These are phyloP conservation scores for Aspergillus floridensis DNA, from an alignment of 2,329 filamentous ascomycete species.

Conservation along the genomic window DNA sequence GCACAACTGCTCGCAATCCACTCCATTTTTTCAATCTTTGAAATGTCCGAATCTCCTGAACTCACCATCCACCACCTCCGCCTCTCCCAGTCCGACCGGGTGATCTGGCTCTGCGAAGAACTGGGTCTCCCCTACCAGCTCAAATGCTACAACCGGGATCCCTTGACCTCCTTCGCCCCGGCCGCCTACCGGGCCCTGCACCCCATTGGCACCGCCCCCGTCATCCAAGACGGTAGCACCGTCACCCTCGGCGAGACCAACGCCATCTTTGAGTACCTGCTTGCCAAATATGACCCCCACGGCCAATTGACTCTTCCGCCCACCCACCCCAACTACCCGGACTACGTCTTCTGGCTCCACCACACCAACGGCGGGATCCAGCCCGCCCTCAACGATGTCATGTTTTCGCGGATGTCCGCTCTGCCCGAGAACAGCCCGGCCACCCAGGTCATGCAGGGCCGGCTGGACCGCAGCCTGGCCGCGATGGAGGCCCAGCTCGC, in stretches of 20 bases:
- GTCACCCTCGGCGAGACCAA: slow-evolving; percentile 59
- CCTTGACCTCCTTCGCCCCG: slow-evolving; percentile 38
- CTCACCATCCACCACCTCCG: slow-evolving; percentile 50
- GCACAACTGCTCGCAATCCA: no score
- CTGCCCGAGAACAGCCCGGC: slow-evolving; percentile 1
- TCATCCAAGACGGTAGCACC: slow-evolving; percentile 55
- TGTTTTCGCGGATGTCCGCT: not conserved
- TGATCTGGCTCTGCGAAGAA: slow-evolving; percentile 65
- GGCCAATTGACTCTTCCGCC: slow-evolving; percentile 51
- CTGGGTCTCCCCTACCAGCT: slow-evolving; percentile 56
- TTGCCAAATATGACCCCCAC: slow-evolving; percentile 48
- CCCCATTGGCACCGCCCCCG: slow-evolving; percentile 56
- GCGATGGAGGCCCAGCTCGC: slow-evolving; percentile 51
- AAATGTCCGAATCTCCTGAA: not conserved
- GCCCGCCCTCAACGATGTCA: slow-evolving; percentile 35
- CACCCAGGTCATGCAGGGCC: slow-evolving; percentile 28
- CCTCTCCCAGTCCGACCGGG: slow-evolving; percentile 61
- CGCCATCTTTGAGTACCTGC: slow-evolving; percentile 63
- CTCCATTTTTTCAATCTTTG: no score
- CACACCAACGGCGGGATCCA: slow-evolving; percentile 52
- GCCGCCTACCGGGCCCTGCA: slow-evolving; percentile 45
- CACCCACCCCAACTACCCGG: slow-evolving; percentile 51
- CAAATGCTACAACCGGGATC: slow-evolving; percentile 47
- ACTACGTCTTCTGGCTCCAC: slow-evolving; percentile 66
- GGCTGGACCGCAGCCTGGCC: slow-evolving; percentile 41